Evolutionary conservation across 148 eudicot species (phyloP), one percentile per base, ranked within the genome.

Genomic region (Spergularia bocconei): DNA sequence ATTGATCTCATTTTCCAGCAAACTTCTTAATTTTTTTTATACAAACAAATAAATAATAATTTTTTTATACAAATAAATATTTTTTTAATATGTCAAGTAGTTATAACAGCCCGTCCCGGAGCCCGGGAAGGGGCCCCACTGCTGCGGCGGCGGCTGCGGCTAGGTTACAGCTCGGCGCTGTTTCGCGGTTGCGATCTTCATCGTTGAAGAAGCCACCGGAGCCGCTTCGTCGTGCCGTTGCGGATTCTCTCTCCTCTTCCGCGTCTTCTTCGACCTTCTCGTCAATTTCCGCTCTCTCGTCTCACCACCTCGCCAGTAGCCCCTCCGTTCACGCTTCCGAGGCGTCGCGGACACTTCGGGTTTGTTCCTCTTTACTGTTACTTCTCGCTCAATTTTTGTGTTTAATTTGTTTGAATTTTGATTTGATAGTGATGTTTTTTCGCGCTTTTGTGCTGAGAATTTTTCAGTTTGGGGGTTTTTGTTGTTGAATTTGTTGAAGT

Each of bases 211-310:
- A 95, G 79, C 98, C 93, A 50, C 98, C 98, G 48, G 98, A 95
- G 85, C 98, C 98, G 11, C 90, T 95, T 20, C 96, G 98, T n/a
- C 92, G 98, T 0, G 97, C 98, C 41, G 96, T 95, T 67, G 98
- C 97, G 47, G 98, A 92, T 87, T 90, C 93, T 67, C 82, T 93
- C 39, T 93, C 98, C 20, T 83, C 91, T 4, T 77, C 92, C 0
- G 77, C 87, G 5, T 83, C 87, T 10, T 80, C 92, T 11, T 73
- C 85, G 0, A 47, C 79, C 4, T 79, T 76, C 39, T 79, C 85
- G 17, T 79, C 85, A 1, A 70, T 79, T 59, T 80, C 83, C 19
- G 72, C 79, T 14, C 74, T 79, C 7, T 79, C 87, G 0, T 78
- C 85, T 50, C 85, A 85, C 44, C 89, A 84, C 47, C 88, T 85